These are phyloP conservation scores for Ilyonectria destructans DNA, from an alignment of 2,329 filamentous ascomycete species.

Conservation along the genomic window DNA sequence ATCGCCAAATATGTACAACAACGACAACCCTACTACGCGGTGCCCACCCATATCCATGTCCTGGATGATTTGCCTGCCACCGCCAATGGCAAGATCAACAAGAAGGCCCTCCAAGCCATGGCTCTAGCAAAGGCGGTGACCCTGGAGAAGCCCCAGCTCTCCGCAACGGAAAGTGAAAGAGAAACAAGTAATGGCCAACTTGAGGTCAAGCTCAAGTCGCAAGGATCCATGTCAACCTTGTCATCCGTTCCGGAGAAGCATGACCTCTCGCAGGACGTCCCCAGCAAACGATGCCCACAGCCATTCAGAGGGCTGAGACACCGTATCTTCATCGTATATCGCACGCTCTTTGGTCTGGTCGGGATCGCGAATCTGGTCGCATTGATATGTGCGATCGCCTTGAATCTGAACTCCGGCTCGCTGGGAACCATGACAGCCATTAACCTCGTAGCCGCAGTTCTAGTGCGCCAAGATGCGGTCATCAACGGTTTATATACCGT, in stretches of 20 bases:
- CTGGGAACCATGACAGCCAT: slow-evolving; percentile 61
- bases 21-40: slow-evolving; percentile 70
- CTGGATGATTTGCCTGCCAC: slow-evolving; percentile 66
- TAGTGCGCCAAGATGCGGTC: slow-evolving; percentile 69
- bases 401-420: slow-evolving; percentile 55
- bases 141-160: slow-evolving; percentile 18
- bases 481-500: slow-evolving; percentile 67
- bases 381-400: slow-evolving; percentile 60
- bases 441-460: slow-evolving; percentile 66
- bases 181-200: slow-evolving; percentile 11
- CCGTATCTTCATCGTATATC: slow-evolving; percentile 69
- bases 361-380: slow-evolving; percentile 67
- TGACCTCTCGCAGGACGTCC: slow-evolving; percentile 54
- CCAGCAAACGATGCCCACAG: slow-evolving; percentile 59
- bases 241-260: slow-evolving; percentile 49
- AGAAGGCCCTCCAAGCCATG: slow-evolving; percentile 60
- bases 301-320: slow-evolving; percentile 59
- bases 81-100: slow-evolving; percentile 72
- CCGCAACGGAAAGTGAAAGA: slow-evolving; percentile 23
- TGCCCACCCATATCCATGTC: slow-evolving; percentile 63
- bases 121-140: slow-evolving; percentile 39
- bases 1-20: slow-evolving; percentile 60
- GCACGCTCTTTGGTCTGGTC: slow-evolving; percentile 70
- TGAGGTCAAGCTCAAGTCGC: slow-evolving; percentile 50
- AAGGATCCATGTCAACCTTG: slow-evolving; percentile 53